Conservation (phyloP, 768 basidiomycete genomes). For the Serendipita indica region DNA sequence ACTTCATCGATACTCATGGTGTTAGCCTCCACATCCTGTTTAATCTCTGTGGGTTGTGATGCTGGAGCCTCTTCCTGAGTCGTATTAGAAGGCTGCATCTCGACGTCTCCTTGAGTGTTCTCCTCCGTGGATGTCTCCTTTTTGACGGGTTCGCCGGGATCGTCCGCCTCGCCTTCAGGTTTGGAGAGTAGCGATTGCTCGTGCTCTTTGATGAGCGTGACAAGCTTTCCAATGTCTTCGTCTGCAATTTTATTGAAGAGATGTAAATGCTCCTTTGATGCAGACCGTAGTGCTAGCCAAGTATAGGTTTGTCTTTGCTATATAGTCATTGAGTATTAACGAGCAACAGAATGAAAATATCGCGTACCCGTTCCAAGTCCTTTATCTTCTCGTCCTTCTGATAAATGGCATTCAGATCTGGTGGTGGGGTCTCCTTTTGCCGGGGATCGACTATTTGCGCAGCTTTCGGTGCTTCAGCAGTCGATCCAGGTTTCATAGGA, state of each 20-base stretch:
- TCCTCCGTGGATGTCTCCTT: no score
- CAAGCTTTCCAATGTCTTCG: conserved; percentile 47
- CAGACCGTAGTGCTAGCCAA: conserved; percentile 67
- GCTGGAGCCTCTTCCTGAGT: neutral
- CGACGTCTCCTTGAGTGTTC: neutral
- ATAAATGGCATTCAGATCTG: conserved; percentile 2
- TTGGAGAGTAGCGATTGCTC: conserved; percentile 16
- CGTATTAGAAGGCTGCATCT: neutral
- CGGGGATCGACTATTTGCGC: conserved; percentile 21
- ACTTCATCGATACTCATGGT: neutral
- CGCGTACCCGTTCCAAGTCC: conserved; percentile 47
- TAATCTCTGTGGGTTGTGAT: neutral
- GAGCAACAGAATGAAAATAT: conserved; percentile 4
- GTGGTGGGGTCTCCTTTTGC: conserved; percentile 13
- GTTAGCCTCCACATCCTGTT: neutral
- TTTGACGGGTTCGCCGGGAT: conserved; percentile 3
- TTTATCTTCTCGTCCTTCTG: conserved; percentile 35
- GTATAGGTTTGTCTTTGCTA: conserved; percentile 66
- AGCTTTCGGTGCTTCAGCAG: conserved; percentile 20
- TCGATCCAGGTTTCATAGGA: conserved; percentile 50
- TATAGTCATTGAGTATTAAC: conserved; percentile 3
- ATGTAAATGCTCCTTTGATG: conserved; percentile 56
- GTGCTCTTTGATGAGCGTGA: conserved; percentile 25
- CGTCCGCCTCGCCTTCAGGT: neutral
- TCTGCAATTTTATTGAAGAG: conserved; percentile 67